Percentiles rank a stretch among this genome's conserved stretches.
Conservation (phyloP, 148 eudicot genomes). For the Chenopodium formosanum region DNA sequence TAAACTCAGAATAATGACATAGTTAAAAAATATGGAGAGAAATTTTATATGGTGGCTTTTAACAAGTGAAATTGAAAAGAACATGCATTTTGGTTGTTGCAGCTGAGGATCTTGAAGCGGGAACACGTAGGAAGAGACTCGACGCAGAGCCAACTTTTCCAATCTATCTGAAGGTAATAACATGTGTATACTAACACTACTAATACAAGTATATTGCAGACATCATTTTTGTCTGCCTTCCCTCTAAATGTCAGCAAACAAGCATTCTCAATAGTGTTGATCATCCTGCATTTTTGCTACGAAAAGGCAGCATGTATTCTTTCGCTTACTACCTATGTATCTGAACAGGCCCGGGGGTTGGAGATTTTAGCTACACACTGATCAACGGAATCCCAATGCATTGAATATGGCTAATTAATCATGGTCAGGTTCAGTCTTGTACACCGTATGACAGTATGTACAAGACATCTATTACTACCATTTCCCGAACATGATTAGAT, state of each 20-base stretch:
- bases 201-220: conserved; percentile 15
- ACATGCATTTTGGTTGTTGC: conserved; percentile 30
- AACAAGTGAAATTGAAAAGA: background rate
- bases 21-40: background rate
- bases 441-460: conserved; percentile 52
- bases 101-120: conserved; percentile 94
- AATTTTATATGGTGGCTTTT: background rate
- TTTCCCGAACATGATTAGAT: background rate
- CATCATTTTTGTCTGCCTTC: background rate
- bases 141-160: conserved; percentile 87
- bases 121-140: conserved; percentile 51
- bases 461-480: conserved; percentile 38
- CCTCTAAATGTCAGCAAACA: conserved; percentile 8
- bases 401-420: conserved; percentile 44
- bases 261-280: conserved; percentile 20
- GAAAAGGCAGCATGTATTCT: conserved; percentile 16
- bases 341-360: conserved; percentile 55
- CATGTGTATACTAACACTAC: background rate
- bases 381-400: conserved; percentile 42
- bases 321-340: conserved; percentile 40
- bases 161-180: conserved; percentile 71
- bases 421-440: conserved; percentile 82
- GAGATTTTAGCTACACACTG: conserved; percentile 40
- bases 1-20: background rate
- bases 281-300: conserved; percentile 21